A percentile compares a stretch with the other conserved stretches of the same genome.
phyloP scores from a whole-genome alignment of 495 filamentous ascomycete genomes.

The Recurvomyces mirabilis region DNA sequence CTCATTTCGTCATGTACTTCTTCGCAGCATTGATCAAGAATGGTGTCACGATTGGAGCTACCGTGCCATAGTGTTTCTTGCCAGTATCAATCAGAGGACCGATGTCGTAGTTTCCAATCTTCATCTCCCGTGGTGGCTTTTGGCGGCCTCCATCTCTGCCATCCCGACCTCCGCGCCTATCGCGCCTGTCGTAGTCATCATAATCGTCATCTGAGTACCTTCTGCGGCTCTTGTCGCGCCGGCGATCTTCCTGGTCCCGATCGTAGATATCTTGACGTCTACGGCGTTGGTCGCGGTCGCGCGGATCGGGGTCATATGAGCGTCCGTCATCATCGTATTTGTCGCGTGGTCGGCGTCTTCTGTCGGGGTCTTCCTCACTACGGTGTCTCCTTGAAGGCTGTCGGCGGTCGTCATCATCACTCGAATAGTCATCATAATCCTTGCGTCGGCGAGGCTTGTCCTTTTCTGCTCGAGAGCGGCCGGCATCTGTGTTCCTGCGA shows the following conservation, averaged over 20 bases:
- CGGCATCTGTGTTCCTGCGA: constrained; percentile 11
- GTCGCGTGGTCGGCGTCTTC: constrained; percentile 4
- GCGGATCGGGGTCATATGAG: constrained; percentile 5
- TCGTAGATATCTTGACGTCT: constrained; percentile 11
- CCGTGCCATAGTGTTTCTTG: constrained; percentile 18
- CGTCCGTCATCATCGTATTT: constrained; percentile 14
- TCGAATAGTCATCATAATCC: constrained; percentile 10
- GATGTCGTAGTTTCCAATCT: constrained; percentile 18
- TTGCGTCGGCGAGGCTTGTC: background rate
- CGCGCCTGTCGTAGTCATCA: constrained; percentile 13
- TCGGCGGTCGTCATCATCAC: constrained; percentile 13
- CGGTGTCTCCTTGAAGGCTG: constrained; percentile 2
- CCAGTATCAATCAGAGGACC: constrained; percentile 14
- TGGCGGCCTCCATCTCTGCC: background rate
- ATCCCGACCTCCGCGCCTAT: constrained; percentile 7
- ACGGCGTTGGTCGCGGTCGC: constrained; percentile 4
- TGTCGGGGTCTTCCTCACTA: constrained; percentile 6
- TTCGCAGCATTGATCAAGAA: constrained; percentile 13
- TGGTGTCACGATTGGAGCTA: constrained; percentile 16
- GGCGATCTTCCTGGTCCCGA: constrained; percentile 5
- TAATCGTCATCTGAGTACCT: constrained; percentile 14
- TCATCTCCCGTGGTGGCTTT: constrained; percentile 15
- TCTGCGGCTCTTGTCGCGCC: constrained; percentile 5
- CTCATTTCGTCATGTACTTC: constrained; percentile 3
- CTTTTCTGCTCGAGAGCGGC: background rate